Percentiles rank a stretch among this genome's conserved stretches.
These are phyloP conservation scores for Musa troglodytarum DNA, from an alignment of 176 grass and related monocot genomes.

Conservation along the genomic window DNA sequence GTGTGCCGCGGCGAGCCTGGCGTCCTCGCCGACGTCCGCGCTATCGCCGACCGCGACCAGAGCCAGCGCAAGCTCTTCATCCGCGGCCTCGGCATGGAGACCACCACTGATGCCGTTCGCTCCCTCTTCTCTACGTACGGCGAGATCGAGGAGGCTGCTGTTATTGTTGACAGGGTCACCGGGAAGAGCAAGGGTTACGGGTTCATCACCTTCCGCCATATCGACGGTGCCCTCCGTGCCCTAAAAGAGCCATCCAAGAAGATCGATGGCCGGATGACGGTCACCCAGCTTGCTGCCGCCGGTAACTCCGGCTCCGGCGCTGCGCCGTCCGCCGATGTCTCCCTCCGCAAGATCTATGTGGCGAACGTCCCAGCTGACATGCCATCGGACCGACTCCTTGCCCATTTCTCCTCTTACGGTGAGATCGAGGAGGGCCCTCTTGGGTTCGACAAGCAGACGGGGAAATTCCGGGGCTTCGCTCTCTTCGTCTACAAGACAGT, in stretches of 20 bases:
- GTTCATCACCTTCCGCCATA: constrained; percentile 90
- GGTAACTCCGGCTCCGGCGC: constrained; percentile 13
- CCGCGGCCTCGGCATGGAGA: constrained; percentile 83
- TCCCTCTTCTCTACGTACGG: constrained; percentile 73
- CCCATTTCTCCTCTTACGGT: constrained; percentile 61
- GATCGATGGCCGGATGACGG: constrained; percentile 86
- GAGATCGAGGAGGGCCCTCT: constrained; percentile 97
- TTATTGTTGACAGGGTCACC: constrained; percentile 78
- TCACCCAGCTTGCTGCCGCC: constrained; percentile 80
- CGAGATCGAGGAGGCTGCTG: constrained; percentile 72
- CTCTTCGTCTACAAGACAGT: constrained; percentile 95
- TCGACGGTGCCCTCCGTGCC: constrained; percentile 74
- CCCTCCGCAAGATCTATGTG: constrained; percentile 89
- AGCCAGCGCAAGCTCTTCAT: constrained; percentile 84
- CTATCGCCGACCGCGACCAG: constrained; percentile 57
- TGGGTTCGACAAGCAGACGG: constrained; percentile 89
- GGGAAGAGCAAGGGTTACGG: constrained; percentile 86
- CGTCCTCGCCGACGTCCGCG: constrained; percentile 58
- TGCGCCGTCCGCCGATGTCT: constrained; percentile 31
- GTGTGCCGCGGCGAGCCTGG: constrained; percentile 46
- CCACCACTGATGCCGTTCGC: constrained; percentile 63
- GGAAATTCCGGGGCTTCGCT: constrained; percentile 80
- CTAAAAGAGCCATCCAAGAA: constrained; percentile 97
- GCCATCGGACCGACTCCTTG: constrained; percentile 70
- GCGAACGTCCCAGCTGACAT: constrained; percentile 89